These are phyloP conservation scores for Lachnellula arida DNA, from an alignment of 2,329 filamentous ascomycete species.

Conservation along the genomic window DNA sequence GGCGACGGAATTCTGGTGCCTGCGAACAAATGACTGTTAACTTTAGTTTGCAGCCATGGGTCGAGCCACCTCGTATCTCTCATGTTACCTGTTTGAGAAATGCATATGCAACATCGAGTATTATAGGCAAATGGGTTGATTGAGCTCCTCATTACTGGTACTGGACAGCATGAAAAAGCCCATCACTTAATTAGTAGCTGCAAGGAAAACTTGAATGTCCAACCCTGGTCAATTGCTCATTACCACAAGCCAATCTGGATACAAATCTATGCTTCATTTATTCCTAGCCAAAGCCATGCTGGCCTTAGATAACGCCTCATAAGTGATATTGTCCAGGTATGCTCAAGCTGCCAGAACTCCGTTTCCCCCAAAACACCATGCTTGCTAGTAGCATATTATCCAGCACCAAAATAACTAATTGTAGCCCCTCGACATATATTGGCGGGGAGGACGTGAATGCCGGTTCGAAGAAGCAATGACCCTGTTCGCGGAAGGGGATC, in stretches of 20 bases:
- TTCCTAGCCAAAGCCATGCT: background rate
- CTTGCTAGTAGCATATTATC: too few relatives aligned
- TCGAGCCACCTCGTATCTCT: background rate
- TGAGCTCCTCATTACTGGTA: too few relatives aligned
- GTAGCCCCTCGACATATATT: conserved; percentile 10
- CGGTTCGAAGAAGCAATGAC: conserved; percentile 22
- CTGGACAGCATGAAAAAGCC: too few relatives aligned
- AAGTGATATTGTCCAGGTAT: background rate
- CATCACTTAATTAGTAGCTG: too few relatives aligned
- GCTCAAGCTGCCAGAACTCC: background rate
- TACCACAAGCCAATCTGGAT: background rate
- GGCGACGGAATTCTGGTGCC: background rate
- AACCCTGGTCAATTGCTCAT: background rate
- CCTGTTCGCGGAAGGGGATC: conserved; percentile 24
- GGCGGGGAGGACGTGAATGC: conserved; percentile 15
- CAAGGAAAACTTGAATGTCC: too few relatives aligned
- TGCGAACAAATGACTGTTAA: background rate
- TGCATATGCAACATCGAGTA: too few relatives aligned
- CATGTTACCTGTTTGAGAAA: too few relatives aligned
- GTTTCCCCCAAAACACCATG: background rate
- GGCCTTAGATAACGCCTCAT: background rate
- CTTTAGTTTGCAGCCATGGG: background rate
- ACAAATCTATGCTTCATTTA: background rate
- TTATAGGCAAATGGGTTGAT: too few relatives aligned
- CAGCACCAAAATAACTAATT: background rate